Conservation (phyloP, 257 asterid species). For the Salvia miltiorrhiza region DNA sequence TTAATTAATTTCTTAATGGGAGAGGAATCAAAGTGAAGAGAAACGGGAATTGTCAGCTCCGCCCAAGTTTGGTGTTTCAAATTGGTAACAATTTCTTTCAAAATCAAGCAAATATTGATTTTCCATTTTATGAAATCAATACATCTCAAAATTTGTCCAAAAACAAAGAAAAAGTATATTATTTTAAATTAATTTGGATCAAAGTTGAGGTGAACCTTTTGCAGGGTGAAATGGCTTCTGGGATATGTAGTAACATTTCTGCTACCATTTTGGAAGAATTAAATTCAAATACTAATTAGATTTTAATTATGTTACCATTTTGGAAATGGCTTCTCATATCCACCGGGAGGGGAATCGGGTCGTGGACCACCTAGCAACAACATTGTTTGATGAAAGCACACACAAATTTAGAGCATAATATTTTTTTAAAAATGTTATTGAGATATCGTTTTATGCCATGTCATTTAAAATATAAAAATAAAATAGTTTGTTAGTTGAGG, state of each 20-base stretch:
- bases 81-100: constrained; percentile 33
- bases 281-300: no score
- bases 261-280: constrained; percentile 59
- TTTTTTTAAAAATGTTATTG: no score
- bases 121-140: no score
- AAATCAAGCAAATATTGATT: not conserved
- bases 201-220: not conserved
- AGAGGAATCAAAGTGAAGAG: constrained; percentile 24
- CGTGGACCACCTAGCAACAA: no score
- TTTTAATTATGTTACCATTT: no score
- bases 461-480: no score
- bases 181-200: not conserved
- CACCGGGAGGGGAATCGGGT: no score
- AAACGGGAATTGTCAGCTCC: constrained; percentile 7
- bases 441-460: no score
- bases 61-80: constrained; percentile 36
- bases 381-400: no score
- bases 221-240: constrained; percentile 64
- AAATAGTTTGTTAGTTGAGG: no score
- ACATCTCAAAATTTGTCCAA: not conserved
- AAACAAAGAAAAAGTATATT: not conserved
- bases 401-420: no score
- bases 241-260: constrained; percentile 46
- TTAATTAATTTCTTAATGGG: constrained; percentile 32
- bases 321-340: no score